Evolutionary conservation across 2,329 filamentous ascomycete genomes (phyloP).

Genomic region (Neonectria punicea): DNA sequence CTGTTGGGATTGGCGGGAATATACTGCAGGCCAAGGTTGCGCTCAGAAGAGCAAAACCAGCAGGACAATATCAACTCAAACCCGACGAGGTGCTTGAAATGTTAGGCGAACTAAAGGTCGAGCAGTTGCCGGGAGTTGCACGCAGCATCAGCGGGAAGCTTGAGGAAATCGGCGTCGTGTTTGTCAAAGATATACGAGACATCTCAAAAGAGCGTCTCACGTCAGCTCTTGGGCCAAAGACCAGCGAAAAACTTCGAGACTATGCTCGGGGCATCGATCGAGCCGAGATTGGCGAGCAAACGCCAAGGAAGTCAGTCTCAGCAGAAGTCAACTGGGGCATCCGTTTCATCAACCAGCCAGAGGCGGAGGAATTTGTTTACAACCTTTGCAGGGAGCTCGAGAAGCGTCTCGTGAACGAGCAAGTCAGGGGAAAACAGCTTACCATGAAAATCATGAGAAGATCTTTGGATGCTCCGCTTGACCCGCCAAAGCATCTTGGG

Average conservation of each 20-base stretch:
- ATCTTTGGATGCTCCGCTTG: constrained; percentile 85
- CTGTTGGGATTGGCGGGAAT: constrained; percentile 90
- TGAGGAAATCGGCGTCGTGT: constrained; percentile 84
- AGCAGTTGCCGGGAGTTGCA: constrained; percentile 90
- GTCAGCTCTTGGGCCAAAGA: constrained; percentile 86
- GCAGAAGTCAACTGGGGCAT: constrained; percentile 99
- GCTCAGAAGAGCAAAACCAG: constrained; percentile 90
- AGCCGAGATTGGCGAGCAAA: constrained; percentile 85
- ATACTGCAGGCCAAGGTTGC: constrained; percentile 93
- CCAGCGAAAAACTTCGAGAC: constrained; percentile 88
- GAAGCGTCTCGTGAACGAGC: constrained; percentile 81
- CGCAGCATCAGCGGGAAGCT: constrained; percentile 88
- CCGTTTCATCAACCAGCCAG: constrained; percentile 88
- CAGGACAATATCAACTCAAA: constrained; percentile 89
- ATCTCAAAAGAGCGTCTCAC: constrained; percentile 80
- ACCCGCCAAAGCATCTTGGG: constrained; percentile 91
- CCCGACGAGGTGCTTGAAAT: constrained; percentile 82
- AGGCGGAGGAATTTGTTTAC: constrained; percentile 90
- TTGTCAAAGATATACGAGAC: constrained; percentile 84
- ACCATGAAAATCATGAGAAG: constrained; percentile 96
- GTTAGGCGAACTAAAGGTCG: constrained; percentile 80
- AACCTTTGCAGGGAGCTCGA: constrained; percentile 88
- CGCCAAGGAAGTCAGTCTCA: constrained; percentile 91
- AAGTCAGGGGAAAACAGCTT: constrained; percentile 86
- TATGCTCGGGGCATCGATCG: constrained; percentile 90